Percentiles rank a stretch among this genome's conserved stretches.
Evolutionary conservation across 176 grass and related monocot species (phyloP).

Genomic region (Pharus latifolius): DNA sequence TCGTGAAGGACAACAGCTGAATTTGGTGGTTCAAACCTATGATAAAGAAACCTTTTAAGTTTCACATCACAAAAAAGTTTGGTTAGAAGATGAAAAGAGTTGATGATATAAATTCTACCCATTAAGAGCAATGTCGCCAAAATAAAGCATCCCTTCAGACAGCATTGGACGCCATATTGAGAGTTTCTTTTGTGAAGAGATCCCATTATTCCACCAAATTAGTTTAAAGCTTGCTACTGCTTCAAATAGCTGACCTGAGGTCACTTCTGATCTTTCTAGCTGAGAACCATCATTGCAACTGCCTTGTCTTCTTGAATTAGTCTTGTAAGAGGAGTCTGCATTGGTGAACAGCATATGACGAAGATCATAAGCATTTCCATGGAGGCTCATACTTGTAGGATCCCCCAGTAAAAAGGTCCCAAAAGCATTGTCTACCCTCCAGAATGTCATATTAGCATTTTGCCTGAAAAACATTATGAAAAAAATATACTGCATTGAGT

Average conservation of each 20-base stretch:
- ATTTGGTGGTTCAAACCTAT: slow-evolving; percentile 89
- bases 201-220: slow-evolving; percentile 80
- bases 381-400: slow-evolving; percentile 35
- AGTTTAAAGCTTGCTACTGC: slow-evolving; percentile 77
- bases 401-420: slow-evolving; percentile 80
- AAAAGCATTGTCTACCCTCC: slow-evolving; percentile 81
- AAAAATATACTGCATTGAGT: slow-evolving; percentile 18
- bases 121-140: slow-evolving; percentile 81
- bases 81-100: neutral
- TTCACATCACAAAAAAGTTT: neutral
- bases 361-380: slow-evolving; percentile 70
- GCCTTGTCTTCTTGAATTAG: slow-evolving; percentile 22
- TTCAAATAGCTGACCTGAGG: slow-evolving; percentile 62
- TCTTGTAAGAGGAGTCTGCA: slow-evolving; percentile 29
- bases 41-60: slow-evolving; percentile 18
- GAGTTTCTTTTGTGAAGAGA: slow-evolving; percentile 59
- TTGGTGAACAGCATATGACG: slow-evolving; percentile 70
- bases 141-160: slow-evolving; percentile 69
- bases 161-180: slow-evolving; percentile 90
- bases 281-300: slow-evolving; percentile 26
- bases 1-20: slow-evolving; percentile 75
- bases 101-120: slow-evolving; percentile 44
- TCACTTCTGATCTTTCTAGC: slow-evolving; percentile 46
- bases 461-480: slow-evolving; percentile 27
- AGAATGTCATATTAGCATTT: slow-evolving; percentile 60